Evolutionary conservation across 306 rosid species (phyloP), one percentile per base, ranked within the genome.

Genomic region (Luffa acutangula): DNA sequence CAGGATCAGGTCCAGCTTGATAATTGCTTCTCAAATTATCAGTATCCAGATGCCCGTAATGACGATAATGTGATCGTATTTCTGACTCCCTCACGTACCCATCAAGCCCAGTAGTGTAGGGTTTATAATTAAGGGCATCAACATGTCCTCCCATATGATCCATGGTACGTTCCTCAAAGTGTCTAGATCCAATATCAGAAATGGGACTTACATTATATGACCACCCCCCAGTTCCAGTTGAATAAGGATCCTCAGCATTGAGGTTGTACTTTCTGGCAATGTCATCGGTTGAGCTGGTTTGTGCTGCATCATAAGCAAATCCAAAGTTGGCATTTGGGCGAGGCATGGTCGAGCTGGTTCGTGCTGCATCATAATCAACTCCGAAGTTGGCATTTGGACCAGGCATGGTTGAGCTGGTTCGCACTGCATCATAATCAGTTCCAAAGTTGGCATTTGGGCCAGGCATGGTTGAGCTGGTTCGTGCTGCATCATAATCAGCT

Each of bases 21-120:
- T 70, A 87, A 65, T 58, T 77, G 59, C 62, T 79, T 56, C 83
- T 79, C 17, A 34, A 33, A 60, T 39, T 21, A 72, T 77, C 86
- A 17, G 79, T 79, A 75, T 77, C 83, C 65, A 62, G 90, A 42
- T 37, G 82, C 70, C 91, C 89, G 8, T 85, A 86, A 57, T 7
- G 75, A 57, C 33, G 82, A 84, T 25, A 6, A 21, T 80, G 88
- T 49, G 86, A 79, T 33, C 88, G 82, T 39, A 72, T n/a, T 34
- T 85, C 87, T 2, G 63, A 14, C n/a, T 85, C 89, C 80, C 89
- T 78, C 43, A 6, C 37, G 57, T 67, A 60, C 67, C 81, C 83
- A 75, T 84, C 89, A 4, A 13, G 34, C 79, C 79, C 86, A 25
- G 77, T 52, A 37, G 66, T 49, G 79, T 79, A 71, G 25, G 88